phyloP scores from a whole-genome alignment of 495 filamentous ascomycete genomes.

The Trichoderma orchidacearum region DNA sequence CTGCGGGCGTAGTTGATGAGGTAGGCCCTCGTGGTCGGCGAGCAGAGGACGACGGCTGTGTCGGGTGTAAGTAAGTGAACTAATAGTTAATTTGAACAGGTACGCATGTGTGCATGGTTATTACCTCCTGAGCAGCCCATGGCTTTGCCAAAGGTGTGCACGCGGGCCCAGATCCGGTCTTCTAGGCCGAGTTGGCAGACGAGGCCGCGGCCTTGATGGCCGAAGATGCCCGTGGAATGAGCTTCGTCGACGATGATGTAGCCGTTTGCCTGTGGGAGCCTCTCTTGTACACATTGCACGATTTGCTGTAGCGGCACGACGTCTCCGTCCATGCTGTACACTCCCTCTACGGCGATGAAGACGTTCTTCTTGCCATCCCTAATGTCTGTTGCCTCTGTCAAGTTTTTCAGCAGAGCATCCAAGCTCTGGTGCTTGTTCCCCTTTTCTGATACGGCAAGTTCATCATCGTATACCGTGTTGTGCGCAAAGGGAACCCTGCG shows the following conservation, averaged over 20 bases:
- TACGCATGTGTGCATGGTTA: not conserved
- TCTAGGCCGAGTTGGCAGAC: slow-evolving; percentile 57
- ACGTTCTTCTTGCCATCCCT: slow-evolving; percentile 28
- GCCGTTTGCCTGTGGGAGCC: slow-evolving; percentile 44
- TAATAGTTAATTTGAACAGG: not conserved
- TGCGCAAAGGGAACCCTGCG: slow-evolving; percentile 42
- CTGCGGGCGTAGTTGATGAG: slow-evolving; percentile 49
- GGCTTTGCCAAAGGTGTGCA: slow-evolving; percentile 70
- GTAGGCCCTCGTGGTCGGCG: slow-evolving; percentile 33
- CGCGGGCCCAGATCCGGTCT: slow-evolving; percentile 48
- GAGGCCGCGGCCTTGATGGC: slow-evolving; percentile 47
- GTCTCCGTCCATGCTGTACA: slow-evolving; percentile 86
- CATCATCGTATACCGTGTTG: slow-evolving; percentile 29
- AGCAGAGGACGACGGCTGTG: slow-evolving; percentile 33
- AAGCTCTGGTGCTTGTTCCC: slow-evolving; percentile 6
- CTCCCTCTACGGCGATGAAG: slow-evolving; percentile 56
- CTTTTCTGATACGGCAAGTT: not conserved
- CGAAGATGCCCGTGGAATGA: slow-evolving; percentile 57
- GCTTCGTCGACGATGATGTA: slow-evolving; percentile 71
- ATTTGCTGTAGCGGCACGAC: slow-evolving; percentile 48
- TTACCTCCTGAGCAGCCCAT: slow-evolving; percentile 59
- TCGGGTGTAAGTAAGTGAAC: too few relatives aligned
- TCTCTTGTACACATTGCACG: slow-evolving; percentile 37
- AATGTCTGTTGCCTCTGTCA: slow-evolving; percentile 9
- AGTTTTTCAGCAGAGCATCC: slow-evolving; percentile 6